Evolutionary conservation across 306 rosid genomes (phyloP).

Genomic region (Malus fusca): DNA sequence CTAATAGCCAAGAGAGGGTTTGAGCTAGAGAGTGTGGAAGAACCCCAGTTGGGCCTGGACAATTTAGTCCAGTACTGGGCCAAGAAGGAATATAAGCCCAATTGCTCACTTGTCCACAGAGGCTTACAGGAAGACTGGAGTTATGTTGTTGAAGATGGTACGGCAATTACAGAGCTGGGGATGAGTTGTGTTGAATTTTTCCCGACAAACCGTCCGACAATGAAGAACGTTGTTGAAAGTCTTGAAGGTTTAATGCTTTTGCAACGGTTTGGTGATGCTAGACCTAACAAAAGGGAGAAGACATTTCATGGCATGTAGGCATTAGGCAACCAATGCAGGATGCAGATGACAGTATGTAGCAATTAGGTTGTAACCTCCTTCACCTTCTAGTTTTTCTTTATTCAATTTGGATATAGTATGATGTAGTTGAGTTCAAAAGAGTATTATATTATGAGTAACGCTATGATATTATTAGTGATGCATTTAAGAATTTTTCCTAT

Average conservation of each 20-base stretch:
- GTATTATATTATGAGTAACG: no score
- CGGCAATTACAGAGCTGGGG: slow-evolving; percentile 37
- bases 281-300: slow-evolving; percentile 30
- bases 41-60: slow-evolving; percentile 7
- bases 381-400: neutral
- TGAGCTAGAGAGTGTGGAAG: slow-evolving; percentile 12
- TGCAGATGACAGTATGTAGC: neutral
- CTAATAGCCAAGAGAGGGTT: slow-evolving; percentile 37
- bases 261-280: slow-evolving; percentile 20
- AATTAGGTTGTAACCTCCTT: neutral
- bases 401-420: neutral
- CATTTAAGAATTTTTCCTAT: no score
- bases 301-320: neutral
- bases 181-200: slow-evolving; percentile 36
- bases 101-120: slow-evolving; percentile 40
- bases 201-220: slow-evolving; percentile 27
- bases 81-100: slow-evolving; percentile 48
- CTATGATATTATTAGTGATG: no score
- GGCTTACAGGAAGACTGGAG: slow-evolving; percentile 48
- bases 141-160: slow-evolving; percentile 39
- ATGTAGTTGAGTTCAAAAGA: neutral
- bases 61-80: slow-evolving; percentile 49
- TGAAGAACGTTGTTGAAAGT: slow-evolving; percentile 7
- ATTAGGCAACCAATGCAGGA: neutral
- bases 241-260: slow-evolving; percentile 20